Evolutionary conservation across 805 yeast species (phyloP).

Genomic region (Sporopachydermia lactativora): DNA sequence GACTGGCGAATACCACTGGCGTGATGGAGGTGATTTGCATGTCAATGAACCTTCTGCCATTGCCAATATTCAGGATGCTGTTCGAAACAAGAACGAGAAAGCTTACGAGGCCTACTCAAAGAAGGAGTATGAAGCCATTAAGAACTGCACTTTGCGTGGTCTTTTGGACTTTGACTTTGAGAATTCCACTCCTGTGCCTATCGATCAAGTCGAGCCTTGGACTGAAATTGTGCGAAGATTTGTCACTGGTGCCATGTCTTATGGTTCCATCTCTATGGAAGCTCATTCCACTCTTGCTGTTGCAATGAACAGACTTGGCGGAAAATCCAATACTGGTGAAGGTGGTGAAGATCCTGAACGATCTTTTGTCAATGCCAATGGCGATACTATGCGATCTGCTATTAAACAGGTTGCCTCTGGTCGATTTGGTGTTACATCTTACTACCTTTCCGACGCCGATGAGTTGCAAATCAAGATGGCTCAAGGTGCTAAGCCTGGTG

Average conservation of each 20-base stretch:
- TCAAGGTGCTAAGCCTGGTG: constrained; percentile 99
- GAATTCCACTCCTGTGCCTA: constrained; percentile 59
- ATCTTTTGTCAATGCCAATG: constrained; percentile 63
- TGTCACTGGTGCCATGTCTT: constrained; percentile 99
- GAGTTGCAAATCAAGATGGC: constrained; percentile 98
- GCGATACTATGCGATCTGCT: constrained; percentile 98
- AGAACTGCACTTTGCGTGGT: constrained; percentile 89
- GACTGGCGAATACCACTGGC: constrained; percentile 95
- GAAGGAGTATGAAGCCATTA: constrained; percentile 83
- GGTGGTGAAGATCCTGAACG: constrained; percentile 98
- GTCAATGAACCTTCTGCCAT: constrained; percentile 90
- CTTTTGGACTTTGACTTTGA: constrained; percentile 81
- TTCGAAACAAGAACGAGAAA: constrained; percentile 84
- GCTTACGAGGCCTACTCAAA: constrained; percentile 86
- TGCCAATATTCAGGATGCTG: constrained; percentile 96
- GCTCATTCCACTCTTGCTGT: constrained; percentile 96
- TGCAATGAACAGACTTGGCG: constrained; percentile 97
- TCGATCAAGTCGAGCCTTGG: constrained; percentile 99
- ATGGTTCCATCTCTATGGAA: constrained; percentile 97
- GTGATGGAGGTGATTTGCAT: constrained; percentile 97
- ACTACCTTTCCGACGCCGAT: constrained; percentile 89
- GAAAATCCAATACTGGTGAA: constrained; percentile 97
- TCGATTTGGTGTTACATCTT: constrained; percentile 94
- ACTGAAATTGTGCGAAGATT: constrained; percentile 95
- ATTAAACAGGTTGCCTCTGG: constrained; percentile 97